Percentiles rank a stretch among this genome's conserved stretches.
These are phyloP conservation scores for Venturia oleaginea DNA, from an alignment of 2,329 filamentous ascomycete species.

Conservation along the genomic window DNA sequence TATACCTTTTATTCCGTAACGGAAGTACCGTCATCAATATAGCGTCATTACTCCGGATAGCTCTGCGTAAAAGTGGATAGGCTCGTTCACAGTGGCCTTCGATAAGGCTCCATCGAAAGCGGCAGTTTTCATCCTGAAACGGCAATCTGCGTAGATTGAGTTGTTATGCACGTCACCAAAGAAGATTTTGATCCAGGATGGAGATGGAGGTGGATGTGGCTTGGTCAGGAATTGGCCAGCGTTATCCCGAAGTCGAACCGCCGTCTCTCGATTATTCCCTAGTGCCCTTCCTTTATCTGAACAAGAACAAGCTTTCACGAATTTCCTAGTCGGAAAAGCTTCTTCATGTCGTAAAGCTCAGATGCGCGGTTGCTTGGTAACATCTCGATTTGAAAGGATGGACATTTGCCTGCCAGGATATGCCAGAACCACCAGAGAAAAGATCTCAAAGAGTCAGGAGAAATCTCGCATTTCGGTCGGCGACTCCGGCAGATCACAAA, in stretches of 20 bases:
- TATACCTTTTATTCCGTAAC: background rate
- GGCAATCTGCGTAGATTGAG: background rate
- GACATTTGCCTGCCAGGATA: background rate
- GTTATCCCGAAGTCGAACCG: background rate
- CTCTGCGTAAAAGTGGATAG: slow-evolving; percentile 1
- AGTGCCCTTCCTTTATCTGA: background rate
- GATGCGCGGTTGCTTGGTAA: background rate
- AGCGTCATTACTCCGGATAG: background rate
- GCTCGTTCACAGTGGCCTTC: background rate
- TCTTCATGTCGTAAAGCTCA: background rate
- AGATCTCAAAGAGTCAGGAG: background rate
- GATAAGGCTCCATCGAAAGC: background rate
- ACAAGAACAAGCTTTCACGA: background rate
- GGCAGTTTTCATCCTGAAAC: background rate
- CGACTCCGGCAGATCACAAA: background rate
- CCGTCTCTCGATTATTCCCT: background rate
- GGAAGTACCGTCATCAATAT: background rate
- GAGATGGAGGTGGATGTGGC: background rate
- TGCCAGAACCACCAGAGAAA: background rate
- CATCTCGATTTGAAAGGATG: background rate
- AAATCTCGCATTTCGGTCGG: background rate
- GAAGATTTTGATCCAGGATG: background rate
- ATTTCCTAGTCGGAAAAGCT: background rate
- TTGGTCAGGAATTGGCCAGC: background rate
- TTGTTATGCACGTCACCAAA: background rate